phyloP scores from a whole-genome alignment of 352 stramenopile species.

The Elongisporangium prolatum region DNA sequence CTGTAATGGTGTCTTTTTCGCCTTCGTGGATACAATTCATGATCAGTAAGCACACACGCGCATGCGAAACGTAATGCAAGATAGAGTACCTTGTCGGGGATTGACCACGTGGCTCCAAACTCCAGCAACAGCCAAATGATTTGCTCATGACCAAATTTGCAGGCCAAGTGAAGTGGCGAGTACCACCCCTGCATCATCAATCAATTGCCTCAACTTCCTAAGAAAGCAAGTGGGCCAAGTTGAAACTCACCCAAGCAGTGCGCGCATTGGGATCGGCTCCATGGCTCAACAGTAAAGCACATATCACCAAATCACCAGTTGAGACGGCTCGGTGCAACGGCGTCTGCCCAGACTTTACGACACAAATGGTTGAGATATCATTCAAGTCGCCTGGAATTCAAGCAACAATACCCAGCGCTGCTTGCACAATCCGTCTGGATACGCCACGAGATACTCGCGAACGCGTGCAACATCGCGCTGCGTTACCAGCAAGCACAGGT shows the following conservation, averaged over 20 bases:
- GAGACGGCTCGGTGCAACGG: conserved; percentile 62
- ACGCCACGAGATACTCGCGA: conserved; percentile 20
- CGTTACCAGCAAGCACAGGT: conserved; percentile 58
- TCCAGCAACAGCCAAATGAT: conserved; percentile 63
- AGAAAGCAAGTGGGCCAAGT: not conserved
- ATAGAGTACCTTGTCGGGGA: conserved; percentile 44
- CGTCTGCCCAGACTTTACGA: conserved; percentile 48
- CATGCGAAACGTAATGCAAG: not conserved
- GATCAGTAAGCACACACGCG: not conserved
- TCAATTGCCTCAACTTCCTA: not conserved
- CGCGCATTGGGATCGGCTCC: conserved; percentile 51
- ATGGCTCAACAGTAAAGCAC: conserved; percentile 35
- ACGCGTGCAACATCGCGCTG: conserved; percentile 31
- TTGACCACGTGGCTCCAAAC: conserved; percentile 49
- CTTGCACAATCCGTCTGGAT: conserved; percentile 30
- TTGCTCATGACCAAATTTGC: conserved; percentile 54
- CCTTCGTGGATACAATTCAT: conserved; percentile 7
- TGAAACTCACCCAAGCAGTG: conserved; percentile 46
- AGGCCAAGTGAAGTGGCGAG: conserved; percentile 69
- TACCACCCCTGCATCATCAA: conserved; percentile 53
- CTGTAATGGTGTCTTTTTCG: conserved; percentile 64
- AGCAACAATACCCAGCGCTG: conserved; percentile 50
- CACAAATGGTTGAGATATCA: too few species aligned
- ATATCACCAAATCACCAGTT: conserved; percentile 31
- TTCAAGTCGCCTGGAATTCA: too few species aligned